A percentile compares a stretch with the other conserved stretches of the same genome.
These are phyloP conservation scores for Alternaria ethzedia DNA, from an alignment of 2,329 filamentous ascomycete genomes.

Conservation along the genomic window DNA sequence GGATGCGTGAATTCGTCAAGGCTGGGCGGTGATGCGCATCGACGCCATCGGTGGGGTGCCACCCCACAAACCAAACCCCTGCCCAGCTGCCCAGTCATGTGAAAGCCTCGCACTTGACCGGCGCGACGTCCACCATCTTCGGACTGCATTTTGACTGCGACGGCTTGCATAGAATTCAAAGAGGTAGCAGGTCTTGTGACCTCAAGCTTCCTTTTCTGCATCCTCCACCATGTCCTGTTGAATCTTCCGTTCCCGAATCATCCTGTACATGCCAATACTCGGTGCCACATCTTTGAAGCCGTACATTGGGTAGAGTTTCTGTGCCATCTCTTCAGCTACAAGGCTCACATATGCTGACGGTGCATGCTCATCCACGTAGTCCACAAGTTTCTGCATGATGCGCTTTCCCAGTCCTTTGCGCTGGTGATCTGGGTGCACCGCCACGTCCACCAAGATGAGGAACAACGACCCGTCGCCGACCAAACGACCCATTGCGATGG, in stretches of 20 bases:
- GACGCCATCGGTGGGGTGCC: slow-evolving; percentile 7
- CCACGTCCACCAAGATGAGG: slow-evolving; percentile 59
- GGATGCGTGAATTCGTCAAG: slow-evolving; percentile 4
- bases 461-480: slow-evolving; percentile 61
- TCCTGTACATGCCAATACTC: slow-evolving; percentile 41
- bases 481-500: slow-evolving; percentile 60
- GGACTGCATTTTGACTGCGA: not conserved
- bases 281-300: slow-evolving; percentile 54
- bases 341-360: slow-evolving; percentile 55
- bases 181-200: not conserved
- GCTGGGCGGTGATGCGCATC: slow-evolving; percentile 5
- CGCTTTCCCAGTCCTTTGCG: slow-evolving; percentile 56
- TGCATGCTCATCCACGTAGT: slow-evolving; percentile 50
- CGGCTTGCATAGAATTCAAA: not conserved
- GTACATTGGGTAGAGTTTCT: slow-evolving; percentile 54
- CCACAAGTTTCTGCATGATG: slow-evolving; percentile 54
- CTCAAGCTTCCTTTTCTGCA: not conserved
- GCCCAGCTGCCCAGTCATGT: not conserved
- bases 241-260: slow-evolving; percentile 22
- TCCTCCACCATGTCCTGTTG: slow-evolving; percentile 3
- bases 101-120: not conserved
- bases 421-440: slow-evolving; percentile 58
- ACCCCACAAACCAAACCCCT: not conserved
- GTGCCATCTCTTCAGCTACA: slow-evolving; percentile 55
- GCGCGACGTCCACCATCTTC: not conserved